Base-by-base conservation (phyloP, 352 stramenopile species). In the Phytopythium helicoides region DNA sequence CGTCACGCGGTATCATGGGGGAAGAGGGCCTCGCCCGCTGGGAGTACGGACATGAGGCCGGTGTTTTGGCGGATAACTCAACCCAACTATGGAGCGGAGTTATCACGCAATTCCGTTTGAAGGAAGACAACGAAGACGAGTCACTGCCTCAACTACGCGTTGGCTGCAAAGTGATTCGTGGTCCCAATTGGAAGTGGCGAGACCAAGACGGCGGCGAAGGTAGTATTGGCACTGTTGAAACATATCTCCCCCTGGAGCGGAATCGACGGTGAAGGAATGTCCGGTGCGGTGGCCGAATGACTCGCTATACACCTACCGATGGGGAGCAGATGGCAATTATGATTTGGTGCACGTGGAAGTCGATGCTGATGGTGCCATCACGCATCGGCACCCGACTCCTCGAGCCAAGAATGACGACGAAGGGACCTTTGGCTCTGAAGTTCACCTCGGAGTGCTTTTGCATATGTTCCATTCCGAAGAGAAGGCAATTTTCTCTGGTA, bases 171-270 rank as follows among this genome's bases (percentile, higher is more conserved):
- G 87, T 96, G 14, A 89, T 92, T 62, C 86, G 87, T n/a, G 87
- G 87, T 31, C 87, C 87, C 16, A 90, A 93, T 58, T 96, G 86
- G 86, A 95, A 94, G 60, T 94, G 86, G 85, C 68, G 81, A 19
- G 86, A 96, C 44, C 84, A 96, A 80, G 86, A 96, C 44, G 86
- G 86, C 14, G 86, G 86, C 14, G 85, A 92, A 69, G 86, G 86
- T 8, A 90, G 74, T 16, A 71, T 96, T 23, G 86, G 86, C 35
- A 60, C 81, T 35, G 81, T 96, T 18, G 86, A 94, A 71, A 81
- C n/a, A 84, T 10, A 78, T 95, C 4, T 94, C 83, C 15, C 86
- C 86, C 0, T 95, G 86, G 86, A 95, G 86, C 67, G 86, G 86
- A 12, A 73, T 95, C 3, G 86, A 95, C 67, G 86, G 86, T 16